Evolutionary conservation across 2,329 filamentous ascomycete genomes (phyloP), one percentile per base, ranked within the genome.

Genomic region (Venturiaceae sp.): DNA sequence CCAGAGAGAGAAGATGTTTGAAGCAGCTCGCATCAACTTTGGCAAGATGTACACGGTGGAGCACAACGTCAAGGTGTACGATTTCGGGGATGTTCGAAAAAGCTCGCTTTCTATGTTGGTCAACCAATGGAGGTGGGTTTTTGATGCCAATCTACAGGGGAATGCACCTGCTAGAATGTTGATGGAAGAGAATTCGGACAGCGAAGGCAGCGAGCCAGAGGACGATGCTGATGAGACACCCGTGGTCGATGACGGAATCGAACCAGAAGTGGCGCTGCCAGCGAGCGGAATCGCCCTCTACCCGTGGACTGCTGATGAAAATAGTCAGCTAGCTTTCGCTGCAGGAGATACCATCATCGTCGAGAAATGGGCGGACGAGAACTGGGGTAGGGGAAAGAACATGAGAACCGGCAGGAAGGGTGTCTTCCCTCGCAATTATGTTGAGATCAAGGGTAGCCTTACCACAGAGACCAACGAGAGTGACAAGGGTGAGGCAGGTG

Each of bases 21-120:
- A 59, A 0, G 50, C 63, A 39, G 65, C 65, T 1, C 61, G 66
- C 6, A 55, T 68, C 9, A 67, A 67, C 21, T 67, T 64, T 39
- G 28, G 56, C 4, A 68, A 68, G 33, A 44, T 63, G 8, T 67
- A 67, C 46, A 67, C 65, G 0, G 62, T 68, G 0, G 66, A 67
- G 46, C 64, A 67, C 44, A 67, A 67, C 34, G 65, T 68, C 21
- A 67, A 67, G 37, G 62, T 66, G 2, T 52, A 63, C n/a, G 59
- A 65, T 30, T 67, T 67, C 55, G 66, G 66, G 1, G 19, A 59
- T 1, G 65, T 67, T 5, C 11, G 11, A n/a, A n/a, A 39, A 11
- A 39, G n/a, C 11, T n/a, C 11, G 36, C 11, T 39, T n/a, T 11
- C 36, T n/a, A n/a, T 11, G 11, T 39, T 39, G 11, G 36, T 39